Percentiles rank a stretch among this genome's conserved stretches.
Conservation (phyloP, 768 basidiomycete genomes). For the Tulasnella calospora region DNA sequence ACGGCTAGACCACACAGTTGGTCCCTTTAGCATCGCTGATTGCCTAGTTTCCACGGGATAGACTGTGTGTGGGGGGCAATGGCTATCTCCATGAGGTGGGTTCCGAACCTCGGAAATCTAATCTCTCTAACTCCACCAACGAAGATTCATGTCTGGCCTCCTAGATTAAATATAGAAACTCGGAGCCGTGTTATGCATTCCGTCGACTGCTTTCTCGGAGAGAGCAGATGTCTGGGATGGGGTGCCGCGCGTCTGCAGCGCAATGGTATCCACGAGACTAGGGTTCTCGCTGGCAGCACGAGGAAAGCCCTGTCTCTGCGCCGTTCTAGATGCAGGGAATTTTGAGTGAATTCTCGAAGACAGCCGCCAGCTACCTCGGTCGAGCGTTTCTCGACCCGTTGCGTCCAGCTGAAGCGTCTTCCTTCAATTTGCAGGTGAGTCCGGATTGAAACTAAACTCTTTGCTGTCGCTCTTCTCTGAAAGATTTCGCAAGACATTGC, state of each 20-base stretch:
- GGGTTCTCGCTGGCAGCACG: not conserved
- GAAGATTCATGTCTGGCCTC: not conserved
- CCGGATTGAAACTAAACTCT: not conserved
- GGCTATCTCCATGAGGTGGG: constrained; percentile 3
- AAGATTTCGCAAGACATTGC: not conserved
- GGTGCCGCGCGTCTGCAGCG: not conserved
- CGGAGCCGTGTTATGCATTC: not conserved
- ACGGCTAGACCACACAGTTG: not conserved
- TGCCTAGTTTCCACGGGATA: constrained; percentile 1
- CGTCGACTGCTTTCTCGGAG: not conserved
- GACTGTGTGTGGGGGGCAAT: not conserved
- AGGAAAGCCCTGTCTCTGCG: not conserved
- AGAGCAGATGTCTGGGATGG: no score
- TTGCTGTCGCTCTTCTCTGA: not conserved
- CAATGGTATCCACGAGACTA: not conserved
- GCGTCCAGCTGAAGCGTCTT: not conserved
- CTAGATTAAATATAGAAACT: not conserved
- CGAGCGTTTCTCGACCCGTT: not conserved
- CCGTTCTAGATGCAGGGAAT: not conserved
- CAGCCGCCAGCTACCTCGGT: not conserved
- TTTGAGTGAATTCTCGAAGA: not conserved
- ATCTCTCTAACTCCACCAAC: not conserved
- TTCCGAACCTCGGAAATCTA: not conserved
- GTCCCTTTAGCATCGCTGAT: not conserved
- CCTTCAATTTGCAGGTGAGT: not conserved